A percentile compares a stretch with the other conserved stretches of the same genome.
phyloP scores from a whole-genome alignment of 2,329 filamentous ascomycete species.

The Shiraia sp. region DNA sequence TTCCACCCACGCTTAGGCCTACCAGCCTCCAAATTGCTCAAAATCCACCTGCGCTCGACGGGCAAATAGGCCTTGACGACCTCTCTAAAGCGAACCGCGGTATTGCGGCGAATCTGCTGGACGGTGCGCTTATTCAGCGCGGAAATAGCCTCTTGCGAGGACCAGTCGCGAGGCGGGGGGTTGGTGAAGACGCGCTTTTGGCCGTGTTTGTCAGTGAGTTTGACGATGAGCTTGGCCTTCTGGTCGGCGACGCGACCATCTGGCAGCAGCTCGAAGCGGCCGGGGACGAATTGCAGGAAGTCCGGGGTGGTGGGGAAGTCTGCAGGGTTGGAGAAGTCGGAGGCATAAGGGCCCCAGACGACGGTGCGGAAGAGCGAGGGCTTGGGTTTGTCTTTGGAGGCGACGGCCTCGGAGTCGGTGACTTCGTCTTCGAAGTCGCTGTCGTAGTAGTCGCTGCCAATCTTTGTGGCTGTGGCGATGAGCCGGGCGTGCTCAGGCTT shows the following conservation, averaged over 20 bases:
- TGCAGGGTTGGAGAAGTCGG: constrained; percentile 10
- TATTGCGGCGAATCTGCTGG: constrained; percentile 38
- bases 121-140: constrained; percentile 35
- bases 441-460: constrained; percentile 30
- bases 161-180: constrained; percentile 33
- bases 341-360: constrained; percentile 22
- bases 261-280: constrained; percentile 30
- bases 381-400: constrained; percentile 19
- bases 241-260: constrained; percentile 28
- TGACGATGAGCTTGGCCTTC: constrained; percentile 32
- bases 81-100: constrained; percentile 25
- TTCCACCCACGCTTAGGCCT: constrained; percentile 30
- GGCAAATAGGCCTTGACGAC: constrained; percentile 25
- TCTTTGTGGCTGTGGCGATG: constrained; percentile 22
- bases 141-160: constrained; percentile 27
- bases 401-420: constrained; percentile 16
- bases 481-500: constrained; percentile 22
- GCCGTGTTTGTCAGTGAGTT: constrained; percentile 24
- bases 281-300: constrained; percentile 32
- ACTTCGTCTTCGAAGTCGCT: constrained; percentile 23
- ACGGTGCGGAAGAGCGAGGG: constrained; percentile 32
- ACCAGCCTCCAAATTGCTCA: constrained; percentile 17
- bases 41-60: constrained; percentile 31
- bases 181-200: constrained; percentile 29
- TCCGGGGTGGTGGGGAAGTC: constrained; percentile 19